Evolutionary conservation across 1,139 yeast genomes (phyloP).

Genomic region (Suhomyces maxii): DNA sequence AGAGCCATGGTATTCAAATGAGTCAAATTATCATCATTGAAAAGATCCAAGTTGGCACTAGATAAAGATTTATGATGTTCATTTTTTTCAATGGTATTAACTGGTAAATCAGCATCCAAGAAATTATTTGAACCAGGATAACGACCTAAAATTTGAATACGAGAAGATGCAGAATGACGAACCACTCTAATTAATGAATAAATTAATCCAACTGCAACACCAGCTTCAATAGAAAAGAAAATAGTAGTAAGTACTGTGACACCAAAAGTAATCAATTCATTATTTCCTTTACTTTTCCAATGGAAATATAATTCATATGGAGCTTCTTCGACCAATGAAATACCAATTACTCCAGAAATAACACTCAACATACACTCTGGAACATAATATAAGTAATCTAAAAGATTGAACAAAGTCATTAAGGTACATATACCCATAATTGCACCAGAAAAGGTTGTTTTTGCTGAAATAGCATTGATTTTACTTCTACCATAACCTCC

Average conservation of each 20-base stretch:
- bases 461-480: conserved; percentile 82
- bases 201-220: conserved; percentile 81
- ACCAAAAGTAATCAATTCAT: conserved; percentile 72
- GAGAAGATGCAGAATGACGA: conserved; percentile 80
- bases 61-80: not conserved
- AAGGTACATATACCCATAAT: conserved; percentile 76
- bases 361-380: conserved; percentile 84
- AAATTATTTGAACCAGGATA: conserved; percentile 75
- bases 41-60: conserved; percentile 28
- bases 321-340: conserved; percentile 79
- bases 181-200: conserved; percentile 80
- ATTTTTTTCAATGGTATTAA: conserved; percentile 1
- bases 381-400: conserved; percentile 66
- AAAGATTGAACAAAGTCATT: conserved; percentile 58
- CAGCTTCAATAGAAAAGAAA: conserved; percentile 84
- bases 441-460: conserved; percentile 79
- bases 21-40: conserved; percentile 39
- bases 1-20: conserved; percentile 42
- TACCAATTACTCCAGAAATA: conserved; percentile 77
- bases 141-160: conserved; percentile 87
- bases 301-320: conserved; percentile 80
- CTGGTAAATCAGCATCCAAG: conserved; percentile 68
- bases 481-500: conserved; percentile 97
- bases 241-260: conserved; percentile 73
- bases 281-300: conserved; percentile 69